Evolutionary conservation across 306 rosid species (phyloP), one percentile per base, ranked within the genome.

Genomic region (Castanea crenata): DNA sequence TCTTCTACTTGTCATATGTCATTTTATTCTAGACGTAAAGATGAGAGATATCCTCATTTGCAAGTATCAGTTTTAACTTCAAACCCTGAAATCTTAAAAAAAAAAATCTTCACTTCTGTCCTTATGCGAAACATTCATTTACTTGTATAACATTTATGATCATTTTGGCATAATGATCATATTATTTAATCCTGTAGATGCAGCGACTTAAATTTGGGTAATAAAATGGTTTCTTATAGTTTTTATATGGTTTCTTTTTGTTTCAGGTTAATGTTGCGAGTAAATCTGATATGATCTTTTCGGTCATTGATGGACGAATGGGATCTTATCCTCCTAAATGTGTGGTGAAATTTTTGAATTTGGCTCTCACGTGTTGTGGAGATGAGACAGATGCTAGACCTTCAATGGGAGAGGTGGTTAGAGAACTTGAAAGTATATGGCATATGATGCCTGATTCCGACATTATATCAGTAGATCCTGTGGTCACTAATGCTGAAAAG

Each of bases 381-480:
- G 96, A 93, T 0, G 94, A 91, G 49, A 84, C 98, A 10, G 97
- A 91, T 81, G 87, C 85, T 4, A 89, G 99, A 38, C 99, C 98
- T 67, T 89, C 84, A 55, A 96, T 93, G 96, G 86, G 86, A 18
- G 96, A 93, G 77, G 98, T 91, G 16, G 97, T 88, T 58, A 87
- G 97, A 54, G 93, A 86, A 83, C 98, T 96, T 0, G 99, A 96
- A 69, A 91, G 77, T 75, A 83, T 96, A 75, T 89, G 91, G 90
- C 68, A 76, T 46, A 78, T 89, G 87, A 78, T 90, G 90, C 94
- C 98, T 0, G 92, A 89, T 56, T 83, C 90, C 0, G 94, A 96
- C 75, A 79, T 82, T 44, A 85, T 44, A 80, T 71, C 27, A n/a
- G 44, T 78, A 5, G 91, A 76, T 31, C 71, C 84, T 6, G 7